These are phyloP conservation scores for Cystobasidium onofrii DNA, from an alignment of 768 basidiomycete species.

Conservation along the genomic window DNA sequence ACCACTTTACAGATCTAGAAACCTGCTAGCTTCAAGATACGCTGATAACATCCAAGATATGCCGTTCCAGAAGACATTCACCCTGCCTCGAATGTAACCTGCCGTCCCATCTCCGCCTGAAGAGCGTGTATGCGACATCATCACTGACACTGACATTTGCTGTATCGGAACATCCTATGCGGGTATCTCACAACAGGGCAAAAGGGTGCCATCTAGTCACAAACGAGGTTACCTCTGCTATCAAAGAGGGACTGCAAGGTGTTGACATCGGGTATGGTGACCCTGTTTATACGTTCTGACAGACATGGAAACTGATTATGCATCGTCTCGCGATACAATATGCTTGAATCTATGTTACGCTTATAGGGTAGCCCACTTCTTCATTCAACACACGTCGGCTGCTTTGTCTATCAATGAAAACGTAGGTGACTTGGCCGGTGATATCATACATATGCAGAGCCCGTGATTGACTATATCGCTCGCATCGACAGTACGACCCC, in stretches of 20 bases:
- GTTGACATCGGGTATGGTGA: not conserved
- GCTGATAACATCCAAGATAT: conserved; percentile 5
- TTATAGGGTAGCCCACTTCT: conserved; percentile 31
- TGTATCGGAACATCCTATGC: not conserved
- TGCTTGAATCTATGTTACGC: not conserved
- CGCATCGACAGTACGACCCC: conserved; percentile 17
- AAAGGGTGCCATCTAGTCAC: conserved; percentile 26
- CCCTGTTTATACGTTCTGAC: too few species aligned
- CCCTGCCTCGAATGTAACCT: conserved; percentile 10
- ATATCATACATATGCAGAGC: not conserved
- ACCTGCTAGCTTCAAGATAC: conserved; percentile 48
- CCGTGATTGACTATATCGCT: not conserved
- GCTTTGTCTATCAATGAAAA: conserved; percentile 35
- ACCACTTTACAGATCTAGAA: not conserved
- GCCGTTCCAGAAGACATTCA: conserved; percentile 32
- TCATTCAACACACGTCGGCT: conserved; percentile 34
- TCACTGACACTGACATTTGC: not conserved
- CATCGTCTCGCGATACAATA: too few species aligned
- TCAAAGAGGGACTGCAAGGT: conserved; percentile 25
- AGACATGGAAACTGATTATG: too few species aligned
- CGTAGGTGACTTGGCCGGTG: not conserved
- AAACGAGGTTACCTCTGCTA: conserved; percentile 9
- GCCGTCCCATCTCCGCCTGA: not conserved
- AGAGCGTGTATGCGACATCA: not conserved
- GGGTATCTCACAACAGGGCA: not conserved